Conservation (phyloP, 306 rosid species). For the Lotus japonicus region DNA sequence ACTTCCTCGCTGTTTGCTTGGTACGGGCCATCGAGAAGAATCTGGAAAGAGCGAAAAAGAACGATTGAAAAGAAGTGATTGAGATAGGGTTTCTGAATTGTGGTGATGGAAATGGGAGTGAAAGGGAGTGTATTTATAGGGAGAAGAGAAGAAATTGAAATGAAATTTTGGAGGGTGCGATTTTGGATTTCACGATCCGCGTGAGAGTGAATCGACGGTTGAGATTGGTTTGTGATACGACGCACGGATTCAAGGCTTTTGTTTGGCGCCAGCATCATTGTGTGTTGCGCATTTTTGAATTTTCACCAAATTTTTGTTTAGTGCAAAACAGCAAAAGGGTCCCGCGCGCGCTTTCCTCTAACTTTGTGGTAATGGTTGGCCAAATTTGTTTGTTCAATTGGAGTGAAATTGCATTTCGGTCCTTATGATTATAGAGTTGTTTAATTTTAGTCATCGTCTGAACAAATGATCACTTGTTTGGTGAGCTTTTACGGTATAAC, state of each 20-base stretch:
- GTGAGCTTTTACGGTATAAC: too few species aligned
- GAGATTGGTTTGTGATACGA: background rate
- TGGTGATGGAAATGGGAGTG: background rate
- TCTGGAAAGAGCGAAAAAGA: background rate
- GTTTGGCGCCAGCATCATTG: background rate
- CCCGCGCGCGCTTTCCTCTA: too few species aligned
- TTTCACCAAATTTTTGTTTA: too few species aligned
- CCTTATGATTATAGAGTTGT: too few species aligned
- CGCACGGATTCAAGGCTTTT: constrained; percentile 7
- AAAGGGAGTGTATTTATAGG: background rate
- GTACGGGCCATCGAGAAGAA: constrained; percentile 25
- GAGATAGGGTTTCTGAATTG: too few species aligned
- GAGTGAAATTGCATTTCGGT: too few species aligned
- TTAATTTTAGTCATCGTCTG: too few species aligned
- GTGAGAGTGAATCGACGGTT: constrained; percentile 1
- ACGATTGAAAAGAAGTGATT: too few species aligned
- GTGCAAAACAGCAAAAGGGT: too few species aligned
- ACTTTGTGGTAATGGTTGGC: too few species aligned
- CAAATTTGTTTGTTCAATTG: too few species aligned
- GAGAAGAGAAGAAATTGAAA: background rate
- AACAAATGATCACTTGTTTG: too few species aligned
- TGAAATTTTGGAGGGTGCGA: constrained; percentile 12
- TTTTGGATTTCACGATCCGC: background rate
- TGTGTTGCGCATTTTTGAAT: background rate
- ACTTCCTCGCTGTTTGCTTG: constrained; percentile 36